Percentiles rank a stretch among this genome's conserved stretches.
These are phyloP conservation scores for Umbelopsis sp. DNA, from an alignment of 192 early-diverging fungal species.

Conservation along the genomic window DNA sequence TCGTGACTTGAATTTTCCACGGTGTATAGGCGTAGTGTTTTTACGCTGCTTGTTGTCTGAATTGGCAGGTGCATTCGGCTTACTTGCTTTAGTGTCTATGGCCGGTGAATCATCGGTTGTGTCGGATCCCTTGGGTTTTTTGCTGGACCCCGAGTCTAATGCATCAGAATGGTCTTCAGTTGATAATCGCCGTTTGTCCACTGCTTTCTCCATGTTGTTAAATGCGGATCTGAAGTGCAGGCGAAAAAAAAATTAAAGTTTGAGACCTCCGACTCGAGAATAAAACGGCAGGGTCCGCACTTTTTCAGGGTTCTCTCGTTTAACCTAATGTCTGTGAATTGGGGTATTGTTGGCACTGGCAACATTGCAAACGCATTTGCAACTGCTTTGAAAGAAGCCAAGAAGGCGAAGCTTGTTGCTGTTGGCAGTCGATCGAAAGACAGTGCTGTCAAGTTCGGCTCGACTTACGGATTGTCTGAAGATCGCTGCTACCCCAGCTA, in stretches of 20 bases:
- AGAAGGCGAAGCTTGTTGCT: slow-evolving; percentile 27
- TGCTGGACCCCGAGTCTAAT: not conserved
- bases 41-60: not conserved
- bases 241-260: not conserved
- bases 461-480: slow-evolving; percentile 11
- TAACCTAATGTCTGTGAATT: slow-evolving; percentile 26
- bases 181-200: not conserved
- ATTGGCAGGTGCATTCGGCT: not conserved
- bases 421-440: slow-evolving; percentile 32
- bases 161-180: not conserved
- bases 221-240: not conserved
- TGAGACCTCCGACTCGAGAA: not conserved
- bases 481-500: slow-evolving; percentile 42
- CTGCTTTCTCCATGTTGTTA: not conserved
- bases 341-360: slow-evolving; percentile 45
- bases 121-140: not conserved
- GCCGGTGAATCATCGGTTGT: not conserved
- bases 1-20: slow-evolving; percentile 37
- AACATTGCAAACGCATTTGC: slow-evolving; percentile 45
- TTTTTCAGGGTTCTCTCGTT: not conserved
- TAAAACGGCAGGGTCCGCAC: not conserved
- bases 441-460: slow-evolving; percentile 29
- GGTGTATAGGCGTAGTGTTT: slow-evolving; percentile 36
- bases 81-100: not conserved
- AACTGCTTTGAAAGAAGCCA: slow-evolving; percentile 22